Percentiles rank a stretch among this genome's conserved stretches.
Conservation (phyloP, 805 yeast species). For the Lipomyces kockii region DNA sequence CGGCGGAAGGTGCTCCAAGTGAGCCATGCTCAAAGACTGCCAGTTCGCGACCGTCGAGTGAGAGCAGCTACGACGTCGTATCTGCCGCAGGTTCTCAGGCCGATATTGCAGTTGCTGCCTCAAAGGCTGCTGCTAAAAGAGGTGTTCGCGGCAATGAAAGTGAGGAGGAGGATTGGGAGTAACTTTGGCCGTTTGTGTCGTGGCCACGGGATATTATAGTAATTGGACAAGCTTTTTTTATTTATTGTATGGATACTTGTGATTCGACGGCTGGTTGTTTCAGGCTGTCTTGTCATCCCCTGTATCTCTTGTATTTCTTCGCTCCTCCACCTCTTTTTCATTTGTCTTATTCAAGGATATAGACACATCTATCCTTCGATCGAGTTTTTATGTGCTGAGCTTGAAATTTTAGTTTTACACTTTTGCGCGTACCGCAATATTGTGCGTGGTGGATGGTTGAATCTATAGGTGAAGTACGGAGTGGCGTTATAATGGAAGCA, state of each 20-base stretch:
- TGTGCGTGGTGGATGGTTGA: not conserved
- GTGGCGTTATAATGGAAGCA: not conserved
- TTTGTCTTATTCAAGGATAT: not conserved
- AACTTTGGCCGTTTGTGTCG: not conserved
- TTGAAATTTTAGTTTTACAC: not conserved
- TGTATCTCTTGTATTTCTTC: not conserved
- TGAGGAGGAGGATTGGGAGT: slow-evolving; percentile 68
- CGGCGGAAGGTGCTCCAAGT: slow-evolving; percentile 4
- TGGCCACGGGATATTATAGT: not conserved
- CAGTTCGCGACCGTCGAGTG: slow-evolving; percentile 47
- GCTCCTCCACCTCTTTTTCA: not conserved
- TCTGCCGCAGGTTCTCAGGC: slow-evolving; percentile 48
- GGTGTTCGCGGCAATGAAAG: slow-evolving; percentile 46
- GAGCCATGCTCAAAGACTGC: slow-evolving; percentile 25
- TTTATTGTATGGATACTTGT: too few relatives aligned
- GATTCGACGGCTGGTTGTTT: too few relatives aligned
- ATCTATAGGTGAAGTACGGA: too few relatives aligned
- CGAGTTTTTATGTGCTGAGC: not conserved
- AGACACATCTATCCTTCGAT: not conserved
- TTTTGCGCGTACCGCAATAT: too few relatives aligned
- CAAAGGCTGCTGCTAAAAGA: slow-evolving; percentile 18
- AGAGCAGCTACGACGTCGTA: slow-evolving; percentile 50
- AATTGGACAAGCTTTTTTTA: too few relatives aligned
- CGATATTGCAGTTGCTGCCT: slow-evolving; percentile 41
- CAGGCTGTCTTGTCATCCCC: not conserved